Evolutionary conservation across 768 basidiomycete genomes (phyloP).

Genomic region (Cystobasidium onofrii): DNA sequence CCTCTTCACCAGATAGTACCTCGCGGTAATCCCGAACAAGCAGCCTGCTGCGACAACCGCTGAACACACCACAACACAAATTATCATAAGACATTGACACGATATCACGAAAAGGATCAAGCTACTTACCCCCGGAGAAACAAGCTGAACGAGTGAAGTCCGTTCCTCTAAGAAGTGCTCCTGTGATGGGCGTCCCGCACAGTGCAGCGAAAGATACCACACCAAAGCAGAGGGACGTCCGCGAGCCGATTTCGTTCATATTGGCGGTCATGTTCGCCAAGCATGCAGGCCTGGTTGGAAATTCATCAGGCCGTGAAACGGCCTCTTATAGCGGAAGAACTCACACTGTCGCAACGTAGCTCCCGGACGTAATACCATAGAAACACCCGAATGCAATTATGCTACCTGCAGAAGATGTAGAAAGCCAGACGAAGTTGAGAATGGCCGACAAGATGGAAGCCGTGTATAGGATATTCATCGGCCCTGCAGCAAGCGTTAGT

Average conservation of each 20-base stretch:
- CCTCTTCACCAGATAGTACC: conserved; percentile 4
- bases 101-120: too few relatives aligned
- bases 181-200: conserved; percentile 43
- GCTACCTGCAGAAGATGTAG: conserved; percentile 34
- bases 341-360: conserved; percentile 39
- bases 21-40: not conserved
- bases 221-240: conserved; percentile 43
- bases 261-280: conserved; percentile 40
- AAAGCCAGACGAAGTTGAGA: conserved; percentile 12
- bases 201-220: conserved; percentile 40
- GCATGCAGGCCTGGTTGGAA: conserved; percentile 16
- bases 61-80: not conserved
- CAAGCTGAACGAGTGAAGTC: conserved; percentile 35
- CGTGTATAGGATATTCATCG: not conserved
- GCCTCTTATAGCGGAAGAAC: too few relatives aligned
- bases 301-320: not conserved
- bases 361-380: conserved; percentile 43
- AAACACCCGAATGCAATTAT: conserved; percentile 41
- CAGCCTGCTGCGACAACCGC: conserved; percentile 17
- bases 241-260: conserved; percentile 41
- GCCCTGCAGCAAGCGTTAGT: not conserved
- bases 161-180: conserved; percentile 42
- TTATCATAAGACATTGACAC: too few relatives aligned
- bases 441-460: conserved; percentile 16
- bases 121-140: conserved; percentile 30